Conservation (phyloP, 768 basidiomycete genomes). For the Punctularia strigosozonata region DNA sequence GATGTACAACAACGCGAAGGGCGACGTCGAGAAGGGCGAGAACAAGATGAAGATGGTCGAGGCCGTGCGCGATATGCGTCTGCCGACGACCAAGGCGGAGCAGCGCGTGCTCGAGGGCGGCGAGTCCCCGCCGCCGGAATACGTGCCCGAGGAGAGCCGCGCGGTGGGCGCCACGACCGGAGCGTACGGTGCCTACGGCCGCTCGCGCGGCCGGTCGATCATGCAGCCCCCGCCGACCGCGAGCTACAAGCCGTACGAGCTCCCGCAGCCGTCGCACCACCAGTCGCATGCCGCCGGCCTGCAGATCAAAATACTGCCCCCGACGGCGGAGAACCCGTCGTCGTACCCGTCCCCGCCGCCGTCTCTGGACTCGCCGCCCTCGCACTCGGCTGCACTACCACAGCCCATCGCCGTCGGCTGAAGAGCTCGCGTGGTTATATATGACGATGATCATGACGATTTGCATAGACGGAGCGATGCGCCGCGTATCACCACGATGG, state of each 20-base stretch:
- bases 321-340: slow-evolving; percentile 7
- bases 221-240: background rate
- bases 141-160: background rate
- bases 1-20: slow-evolving; percentile 93
- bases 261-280: slow-evolving; percentile 1
- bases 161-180: background rate
- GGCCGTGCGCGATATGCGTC: slow-evolving; percentile 51
- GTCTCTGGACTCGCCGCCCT: slow-evolving; percentile 28
- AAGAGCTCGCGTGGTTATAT: too few relatives aligned
- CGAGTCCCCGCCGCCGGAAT: slow-evolving; percentile 16
- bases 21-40: slow-evolving; percentile 89
- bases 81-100: slow-evolving; percentile 61
- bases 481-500: too few relatives aligned
- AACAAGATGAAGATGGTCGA: slow-evolving; percentile 73
- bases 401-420: too few relatives aligned
- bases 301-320: slow-evolving; percentile 17
- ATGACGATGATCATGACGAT: too few relatives aligned
- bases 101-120: slow-evolving; percentile 33
- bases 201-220: background rate
- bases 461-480: too few relatives aligned
- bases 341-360: slow-evolving; percentile 28
- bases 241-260: background rate
- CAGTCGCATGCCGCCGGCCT: slow-evolving; percentile 6
- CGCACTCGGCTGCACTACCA: too few relatives aligned
- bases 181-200: background rate